Evolutionary conservation across 1,284 basidiomycete species (phyloP), one percentile per base, ranked within the genome.

Genomic region (Heterobasidion occidentale): DNA sequence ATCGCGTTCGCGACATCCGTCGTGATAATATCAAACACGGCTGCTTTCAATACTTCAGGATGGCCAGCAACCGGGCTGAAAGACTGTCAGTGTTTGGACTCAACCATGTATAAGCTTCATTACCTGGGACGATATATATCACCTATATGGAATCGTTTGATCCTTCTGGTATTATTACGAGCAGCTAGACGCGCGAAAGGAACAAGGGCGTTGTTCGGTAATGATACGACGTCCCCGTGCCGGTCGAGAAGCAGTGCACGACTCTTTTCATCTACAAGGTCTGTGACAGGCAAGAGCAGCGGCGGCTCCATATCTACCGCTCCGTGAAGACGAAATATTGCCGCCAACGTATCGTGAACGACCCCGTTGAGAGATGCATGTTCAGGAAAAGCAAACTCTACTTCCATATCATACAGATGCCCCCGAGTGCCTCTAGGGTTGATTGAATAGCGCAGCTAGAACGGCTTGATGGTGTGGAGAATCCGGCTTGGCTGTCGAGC

Each of bases 81-180:
- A 19, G 57, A 27, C 27, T 27, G 27, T 27, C 27, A 27, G 27
- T 27, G 27, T 27, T 27, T 27, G 27, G 27, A 27, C 53, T 45
- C 20, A 56, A 53, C 38, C 44, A 42, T 4, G 33, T 15, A 38
- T 20, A n/a, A 53, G 17, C 36, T 8, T 36, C 11, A 5, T 52
- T 36, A 88, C 88, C 77, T 83, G 1, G 84, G 80, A 46, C 78
- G 73, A 67, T 85, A 94, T 9, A 85, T 81, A 59, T 87, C 81
- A 36, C 84, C 79, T 36, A 96, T 86, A 69, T 94, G 89, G 71
- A 90, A 97, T 15, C 94, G 81, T 71, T 98, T 98, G 69, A 97
- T 93, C 46, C 95, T 77, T 62, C 81, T 83, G 52, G 84, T 80
- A 51, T 82, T 82, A 14, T 78, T 80, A 56, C 90, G 77, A 0